Percentiles rank a stretch among this genome's conserved stretches.
Conservation (phyloP, 805 yeast genomes). For the Schwanniomyces vanrijiae region DNA sequence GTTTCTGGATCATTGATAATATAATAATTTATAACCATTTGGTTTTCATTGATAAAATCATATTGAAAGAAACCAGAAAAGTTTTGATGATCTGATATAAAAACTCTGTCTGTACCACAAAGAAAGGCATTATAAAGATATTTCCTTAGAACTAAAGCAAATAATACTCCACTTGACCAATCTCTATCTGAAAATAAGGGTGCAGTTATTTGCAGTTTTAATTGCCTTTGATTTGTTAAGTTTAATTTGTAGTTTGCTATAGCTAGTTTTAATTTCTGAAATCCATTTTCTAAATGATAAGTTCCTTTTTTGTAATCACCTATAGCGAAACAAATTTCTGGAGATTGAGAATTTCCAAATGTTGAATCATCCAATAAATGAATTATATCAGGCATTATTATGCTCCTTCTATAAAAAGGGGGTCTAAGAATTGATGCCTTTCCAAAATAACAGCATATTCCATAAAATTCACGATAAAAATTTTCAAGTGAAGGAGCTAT, state of each 20-base stretch:
- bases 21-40: constrained; percentile 5
- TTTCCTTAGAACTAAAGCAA: constrained; percentile 5
- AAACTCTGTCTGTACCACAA: constrained; percentile 2
- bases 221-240: no score
- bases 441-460: not conserved
- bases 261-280: no score
- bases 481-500: not conserved
- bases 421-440: not conserved
- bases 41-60: not conserved
- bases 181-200: not conserved
- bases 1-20: constrained; percentile 7
- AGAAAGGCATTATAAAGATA: constrained; percentile 2
- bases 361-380: not conserved
- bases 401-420: no score
- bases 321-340: not conserved
- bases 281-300: no score
- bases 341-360: not conserved
- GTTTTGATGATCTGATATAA: constrained; percentile 3
- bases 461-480: not conserved
- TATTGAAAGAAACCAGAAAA: constrained; percentile 7
- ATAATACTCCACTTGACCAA: constrained; percentile 1
- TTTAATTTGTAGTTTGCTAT: no score
- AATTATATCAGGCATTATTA: not conserved
- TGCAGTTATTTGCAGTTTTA: no score
- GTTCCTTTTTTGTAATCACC: not conserved